A percentile compares a stretch with the other conserved stretches of the same genome.
Evolutionary conservation across 306 rosid genomes (phyloP).

Genomic region (Trifolium dubium): DNA sequence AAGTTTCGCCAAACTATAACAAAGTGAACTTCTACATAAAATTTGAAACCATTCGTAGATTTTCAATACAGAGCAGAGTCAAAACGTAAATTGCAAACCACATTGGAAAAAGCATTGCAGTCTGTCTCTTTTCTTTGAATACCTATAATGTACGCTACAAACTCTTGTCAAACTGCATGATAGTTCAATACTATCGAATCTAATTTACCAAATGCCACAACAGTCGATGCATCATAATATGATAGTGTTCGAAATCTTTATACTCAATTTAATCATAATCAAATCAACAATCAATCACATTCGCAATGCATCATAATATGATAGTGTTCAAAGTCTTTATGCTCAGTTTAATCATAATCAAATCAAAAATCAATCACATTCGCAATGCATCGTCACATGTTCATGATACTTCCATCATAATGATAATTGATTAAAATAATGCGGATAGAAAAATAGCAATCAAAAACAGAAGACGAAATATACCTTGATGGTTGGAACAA

Average conservation of each 20-base stretch:
- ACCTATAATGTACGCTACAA: neutral
- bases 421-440: neutral
- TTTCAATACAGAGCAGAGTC: neutral
- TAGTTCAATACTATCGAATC: neutral
- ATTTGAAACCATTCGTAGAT: slow-evolving; percentile 8
- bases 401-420: neutral
- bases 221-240: neutral
- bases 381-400: neutral
- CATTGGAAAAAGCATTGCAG: neutral
- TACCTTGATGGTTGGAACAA: slow-evolving; percentile 97
- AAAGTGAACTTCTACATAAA: neutral
- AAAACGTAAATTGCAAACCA: neutral
- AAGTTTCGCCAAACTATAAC: neutral
- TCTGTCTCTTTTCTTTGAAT: neutral
- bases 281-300: neutral
- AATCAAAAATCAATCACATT: slow-evolving; percentile 10
- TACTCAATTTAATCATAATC: neutral
- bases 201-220: slow-evolving; percentile 1
- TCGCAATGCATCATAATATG: neutral
- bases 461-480: neutral
- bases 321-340: neutral
- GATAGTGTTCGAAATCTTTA: neutral
- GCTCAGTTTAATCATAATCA: neutral
- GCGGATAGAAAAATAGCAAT: neutral
- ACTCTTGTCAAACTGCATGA: neutral